Base-by-base conservation (phyloP, 192 early-diverging fungal genomes). In the Backusella circina region DNA sequence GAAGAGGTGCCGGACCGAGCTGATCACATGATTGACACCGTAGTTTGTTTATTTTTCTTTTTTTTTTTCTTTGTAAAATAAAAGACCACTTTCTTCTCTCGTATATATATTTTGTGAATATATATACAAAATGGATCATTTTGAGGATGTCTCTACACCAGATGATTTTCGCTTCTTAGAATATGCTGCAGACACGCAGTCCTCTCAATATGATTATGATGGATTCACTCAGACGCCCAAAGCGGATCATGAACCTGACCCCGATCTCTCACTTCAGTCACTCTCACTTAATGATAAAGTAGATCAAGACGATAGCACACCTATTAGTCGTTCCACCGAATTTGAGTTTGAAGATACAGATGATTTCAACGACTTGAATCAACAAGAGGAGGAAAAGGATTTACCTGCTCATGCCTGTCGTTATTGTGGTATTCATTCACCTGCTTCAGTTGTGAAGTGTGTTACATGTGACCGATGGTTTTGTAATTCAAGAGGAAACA, bases 381-480 rank as follows among this genome's bases (percentile, higher is more conserved):
- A 90, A 28, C 47, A 81, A 23, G 33, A 57, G 30, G 61, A 82
- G 7, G 84, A 83, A 23, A 89, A 83, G 51, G 90, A 88, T 21
- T 85, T 91, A n/a, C 94, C 95, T 0, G 86, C 84, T 39, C 95
- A 96, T 75, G 93, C 95, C 9, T 98, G 96, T 83, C 87, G 88
- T 70, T 99, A 99, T 83, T 99, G 98, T 74, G 96, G 95, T 36
- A 92, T 98, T 74, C 96, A 98, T 76, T 90, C 90, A 67, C 88
- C 94, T 21, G 85, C 88, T 33, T 90, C 94, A 0, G 96, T 99
- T 6, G 93, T 94, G 67, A 95, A 96, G 84, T 99, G 98, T 81
- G 89, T 96, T 36, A 89, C 86, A 0, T 99, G 98, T 85, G 90
- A 88, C 67, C 92, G 93, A 66, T 99, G 97, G 97, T 98, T 99